phyloP scores from a whole-genome alignment of 2,329 filamentous ascomycete genomes.

The Trichoderma lentiforme region DNA sequence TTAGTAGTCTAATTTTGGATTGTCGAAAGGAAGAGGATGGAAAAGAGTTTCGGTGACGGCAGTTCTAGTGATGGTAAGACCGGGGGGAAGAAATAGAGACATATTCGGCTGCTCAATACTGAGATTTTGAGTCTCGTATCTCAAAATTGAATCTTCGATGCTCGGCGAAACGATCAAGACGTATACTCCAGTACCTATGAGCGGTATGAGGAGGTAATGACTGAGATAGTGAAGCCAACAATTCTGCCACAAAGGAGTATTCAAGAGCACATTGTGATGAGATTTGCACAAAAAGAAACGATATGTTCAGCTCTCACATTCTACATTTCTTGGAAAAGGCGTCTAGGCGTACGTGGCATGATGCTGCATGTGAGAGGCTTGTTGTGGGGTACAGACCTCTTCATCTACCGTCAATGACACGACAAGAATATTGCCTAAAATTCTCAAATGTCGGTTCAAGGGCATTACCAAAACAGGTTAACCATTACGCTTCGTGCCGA shows the following conservation, averaged over 20 bases:
- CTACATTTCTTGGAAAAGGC: background rate
- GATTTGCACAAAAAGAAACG: background rate
- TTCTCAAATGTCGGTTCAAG: background rate
- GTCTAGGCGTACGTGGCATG: background rate
- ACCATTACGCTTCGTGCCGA: background rate
- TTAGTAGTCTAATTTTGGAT: background rate
- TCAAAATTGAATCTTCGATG: background rate
- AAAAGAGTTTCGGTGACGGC: background rate
- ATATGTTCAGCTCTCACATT: background rate
- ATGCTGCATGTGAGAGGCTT: background rate
- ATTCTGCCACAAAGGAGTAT: background rate
- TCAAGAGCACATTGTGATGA: background rate
- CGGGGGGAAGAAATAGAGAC: accelerated
- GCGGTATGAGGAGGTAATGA: background rate
- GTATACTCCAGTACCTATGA: background rate
- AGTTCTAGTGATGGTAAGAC: background rate
- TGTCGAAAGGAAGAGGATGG: background rate
- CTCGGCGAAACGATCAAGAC: background rate
- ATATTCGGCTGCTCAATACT: accelerated
- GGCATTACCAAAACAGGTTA: background rate
- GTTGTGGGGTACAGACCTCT: background rate
- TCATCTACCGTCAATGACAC: background rate
- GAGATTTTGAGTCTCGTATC: background rate
- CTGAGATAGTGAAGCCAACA: background rate
- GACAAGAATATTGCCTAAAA: background rate